A percentile compares a stretch with the other conserved stretches of the same genome.
These are phyloP conservation scores for Starmerella apis DNA, from an alignment of 805 yeast genomes.

Conservation along the genomic window DNA sequence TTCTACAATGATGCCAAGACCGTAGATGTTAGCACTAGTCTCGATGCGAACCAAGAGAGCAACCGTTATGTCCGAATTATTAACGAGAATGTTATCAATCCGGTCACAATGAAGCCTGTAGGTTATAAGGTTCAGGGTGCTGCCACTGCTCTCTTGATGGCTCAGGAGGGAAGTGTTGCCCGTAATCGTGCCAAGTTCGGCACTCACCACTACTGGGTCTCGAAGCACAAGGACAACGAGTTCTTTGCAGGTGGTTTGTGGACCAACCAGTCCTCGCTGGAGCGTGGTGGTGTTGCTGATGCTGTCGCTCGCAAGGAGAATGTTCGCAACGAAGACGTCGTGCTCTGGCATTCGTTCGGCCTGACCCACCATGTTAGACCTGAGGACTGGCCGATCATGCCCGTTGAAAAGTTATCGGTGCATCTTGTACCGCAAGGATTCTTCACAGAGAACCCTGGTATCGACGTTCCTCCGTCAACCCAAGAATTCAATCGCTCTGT, in stretches of 20 bases:
- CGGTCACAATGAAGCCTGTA: slow-evolving; percentile 58
- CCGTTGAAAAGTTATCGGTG: slow-evolving; percentile 63
- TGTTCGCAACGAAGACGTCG: slow-evolving; percentile 55
- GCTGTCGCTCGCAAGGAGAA: slow-evolving; percentile 41
- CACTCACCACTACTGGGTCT: slow-evolving; percentile 71
- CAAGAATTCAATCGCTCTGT: slow-evolving; percentile 57
- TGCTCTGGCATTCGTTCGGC: slow-evolving; percentile 73
- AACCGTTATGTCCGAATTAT: slow-evolving; percentile 65
- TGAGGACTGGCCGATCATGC: slow-evolving; percentile 86
- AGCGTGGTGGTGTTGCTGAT: slow-evolving; percentile 36
- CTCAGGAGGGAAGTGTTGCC: slow-evolving; percentile 52
- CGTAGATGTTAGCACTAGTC: slow-evolving; percentile 57
- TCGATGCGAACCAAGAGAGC: slow-evolving; percentile 66
- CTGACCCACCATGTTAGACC: slow-evolving; percentile 62
- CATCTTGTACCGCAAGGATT: slow-evolving; percentile 60
- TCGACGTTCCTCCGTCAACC: slow-evolving; percentile 63
- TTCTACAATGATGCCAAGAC: slow-evolving; percentile 50
- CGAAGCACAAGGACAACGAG: slow-evolving; percentile 62
- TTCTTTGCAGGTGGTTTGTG: slow-evolving; percentile 75
- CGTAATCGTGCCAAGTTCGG: slow-evolving; percentile 63
- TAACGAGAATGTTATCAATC: slow-evolving; percentile 61
- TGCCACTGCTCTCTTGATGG: slow-evolving; percentile 66
- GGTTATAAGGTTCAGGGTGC: slow-evolving; percentile 67
- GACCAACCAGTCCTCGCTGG: slow-evolving; percentile 69
- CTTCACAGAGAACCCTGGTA: slow-evolving; percentile 69